phyloP scores from a whole-genome alignment of 331 rosid species.

The Arachis monticola region DNA sequence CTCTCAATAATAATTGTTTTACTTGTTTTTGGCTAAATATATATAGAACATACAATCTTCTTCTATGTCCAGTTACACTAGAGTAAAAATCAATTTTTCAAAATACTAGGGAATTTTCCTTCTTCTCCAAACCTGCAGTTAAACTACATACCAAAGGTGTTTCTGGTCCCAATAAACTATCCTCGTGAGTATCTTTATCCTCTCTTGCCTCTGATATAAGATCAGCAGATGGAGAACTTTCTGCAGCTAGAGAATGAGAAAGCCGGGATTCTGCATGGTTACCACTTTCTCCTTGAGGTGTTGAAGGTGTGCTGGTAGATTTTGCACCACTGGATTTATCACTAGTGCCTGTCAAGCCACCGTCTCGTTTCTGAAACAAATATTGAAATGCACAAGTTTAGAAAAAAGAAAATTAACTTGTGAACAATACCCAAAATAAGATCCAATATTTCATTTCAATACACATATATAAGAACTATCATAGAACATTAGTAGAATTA shows the following conservation, averaged over 20 bases:
- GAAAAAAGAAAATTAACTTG: constrained; percentile 37
- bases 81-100: constrained; percentile 31
- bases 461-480: too few species aligned
- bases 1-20: constrained; percentile 24
- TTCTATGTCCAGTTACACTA: constrained; percentile 8
- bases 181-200: constrained; percentile 63
- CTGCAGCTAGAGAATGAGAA: constrained; percentile 72
- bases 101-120: constrained; percentile 27
- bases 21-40: constrained; percentile 14
- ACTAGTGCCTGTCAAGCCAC: constrained; percentile 68
- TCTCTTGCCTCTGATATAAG: constrained; percentile 70
- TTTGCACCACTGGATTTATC: constrained; percentile 93
- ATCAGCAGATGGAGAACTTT: constrained; percentile 80
- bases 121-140: constrained; percentile 30
- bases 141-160: constrained; percentile 77
- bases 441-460: constrained; percentile 8
- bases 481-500: background rate
- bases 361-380: constrained; percentile 87
- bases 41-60: constrained; percentile 10
- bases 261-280: constrained; percentile 71
- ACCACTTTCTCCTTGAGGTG: constrained; percentile 83
- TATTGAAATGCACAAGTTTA: constrained; percentile 38
- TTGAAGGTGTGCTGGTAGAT: constrained; percentile 87
- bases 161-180: constrained; percentile 73
- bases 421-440: constrained; percentile 16